A percentile compares a stretch with the other conserved stretches of the same genome.
Conservation (phyloP, 2,329 filamentous ascomycete species). For the Colletotrichum siamense region DNA sequence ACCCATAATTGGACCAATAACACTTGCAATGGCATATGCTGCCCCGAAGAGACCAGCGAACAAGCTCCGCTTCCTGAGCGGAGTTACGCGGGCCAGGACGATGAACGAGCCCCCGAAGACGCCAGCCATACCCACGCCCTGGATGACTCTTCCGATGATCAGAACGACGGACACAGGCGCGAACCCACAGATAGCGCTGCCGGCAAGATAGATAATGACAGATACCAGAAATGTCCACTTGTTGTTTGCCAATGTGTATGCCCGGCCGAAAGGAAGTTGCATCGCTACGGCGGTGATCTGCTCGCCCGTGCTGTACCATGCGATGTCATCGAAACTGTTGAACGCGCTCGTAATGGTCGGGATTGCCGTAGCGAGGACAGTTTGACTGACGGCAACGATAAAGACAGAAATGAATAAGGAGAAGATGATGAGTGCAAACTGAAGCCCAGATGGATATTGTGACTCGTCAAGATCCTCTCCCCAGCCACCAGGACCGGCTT, state of each 20-base stretch:
- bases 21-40: constrained; percentile 41
- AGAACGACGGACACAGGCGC: constrained; percentile 35
- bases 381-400: not conserved
- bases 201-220: constrained; percentile 28
- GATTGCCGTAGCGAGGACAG: constrained; percentile 26
- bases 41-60: constrained; percentile 41
- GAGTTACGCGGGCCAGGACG: constrained; percentile 43
- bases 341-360: constrained; percentile 37
- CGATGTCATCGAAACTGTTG: constrained; percentile 45
- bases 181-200: constrained; percentile 26
- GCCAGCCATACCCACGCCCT: constrained; percentile 39
- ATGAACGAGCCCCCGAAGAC: constrained; percentile 37
- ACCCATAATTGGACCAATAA: constrained; percentile 31
- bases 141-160: constrained; percentile 40
- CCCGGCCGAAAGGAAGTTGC: constrained; percentile 29
- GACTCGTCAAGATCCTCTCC: not conserved
- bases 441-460: not conserved
- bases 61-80: constrained; percentile 34
- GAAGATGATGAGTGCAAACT: not conserved
- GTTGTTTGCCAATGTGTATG: constrained; percentile 33
- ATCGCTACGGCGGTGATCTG: constrained; percentile 28
- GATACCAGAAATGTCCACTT: constrained; percentile 29
- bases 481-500: not conserved
- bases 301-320: constrained; percentile 36
- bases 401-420: not conserved